Evolutionary conservation across 257 asterid species (phyloP).

Genomic region (Euphrasia confusa): DNA sequence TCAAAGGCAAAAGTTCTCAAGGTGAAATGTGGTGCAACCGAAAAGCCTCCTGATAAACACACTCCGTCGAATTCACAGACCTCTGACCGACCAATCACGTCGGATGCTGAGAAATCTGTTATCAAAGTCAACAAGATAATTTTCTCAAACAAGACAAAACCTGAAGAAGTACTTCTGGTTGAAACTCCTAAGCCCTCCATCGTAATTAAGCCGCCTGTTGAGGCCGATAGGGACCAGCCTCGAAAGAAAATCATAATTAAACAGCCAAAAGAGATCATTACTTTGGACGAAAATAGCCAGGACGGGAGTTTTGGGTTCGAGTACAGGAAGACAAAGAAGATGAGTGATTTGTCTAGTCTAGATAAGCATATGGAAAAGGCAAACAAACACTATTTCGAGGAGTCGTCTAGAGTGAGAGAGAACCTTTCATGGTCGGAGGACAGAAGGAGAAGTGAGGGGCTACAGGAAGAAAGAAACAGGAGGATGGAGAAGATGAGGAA

Average conservation of each 20-base stretch:
- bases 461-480: constrained; percentile 52
- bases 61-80: constrained; percentile 68
- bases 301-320: constrained; percentile 80
- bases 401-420: constrained; percentile 52
- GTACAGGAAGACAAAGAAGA: constrained; percentile 75
- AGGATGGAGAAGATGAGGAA: constrained; percentile 51
- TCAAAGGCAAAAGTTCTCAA: constrained; percentile 77
- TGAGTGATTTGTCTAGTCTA: constrained; percentile 60
- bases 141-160: constrained; percentile 67
- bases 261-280: constrained; percentile 67
- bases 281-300: constrained; percentile 70
- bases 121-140: constrained; percentile 71
- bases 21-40: constrained; percentile 76
- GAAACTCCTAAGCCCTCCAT: constrained; percentile 66
- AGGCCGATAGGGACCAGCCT: constrained; percentile 62
- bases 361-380: constrained; percentile 48
- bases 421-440: constrained; percentile 58
- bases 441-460: constrained; percentile 54
- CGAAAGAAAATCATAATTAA: constrained; percentile 74
- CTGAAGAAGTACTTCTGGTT: constrained; percentile 49
- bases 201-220: constrained; percentile 76
- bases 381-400: constrained; percentile 43
- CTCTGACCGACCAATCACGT: constrained; percentile 61
- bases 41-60: constrained; percentile 62
- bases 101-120: constrained; percentile 61